These are phyloP conservation scores for Boletus mariae DNA, from an alignment of 1,284 basidiomycete species.

Conservation along the genomic window DNA sequence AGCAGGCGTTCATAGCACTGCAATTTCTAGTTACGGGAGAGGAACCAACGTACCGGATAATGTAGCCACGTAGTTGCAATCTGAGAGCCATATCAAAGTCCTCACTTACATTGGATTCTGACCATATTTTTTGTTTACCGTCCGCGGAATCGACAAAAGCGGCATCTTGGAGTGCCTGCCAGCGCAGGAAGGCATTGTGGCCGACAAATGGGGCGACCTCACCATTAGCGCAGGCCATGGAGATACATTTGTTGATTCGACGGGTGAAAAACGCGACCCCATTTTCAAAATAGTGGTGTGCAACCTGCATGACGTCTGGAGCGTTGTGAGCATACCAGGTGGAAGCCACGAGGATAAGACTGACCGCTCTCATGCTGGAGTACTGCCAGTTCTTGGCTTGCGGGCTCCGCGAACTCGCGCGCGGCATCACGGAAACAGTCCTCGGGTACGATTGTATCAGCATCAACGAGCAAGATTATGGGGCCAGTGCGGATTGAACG, in stretches of 20 bases:
- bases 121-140: slow-evolving; percentile 74
- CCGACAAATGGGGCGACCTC: slow-evolving; percentile 86
- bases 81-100: slow-evolving; percentile 85
- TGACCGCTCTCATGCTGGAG: slow-evolving; percentile 77
- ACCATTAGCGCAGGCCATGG: slow-evolving; percentile 72
- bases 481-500: slow-evolving; percentile 58
- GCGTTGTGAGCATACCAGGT: slow-evolving; percentile 7
- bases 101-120: slow-evolving; percentile 79
- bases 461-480: slow-evolving; percentile 70
- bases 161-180: slow-evolving; percentile 81
- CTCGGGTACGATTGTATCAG: slow-evolving; percentile 82
- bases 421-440: slow-evolving; percentile 86
- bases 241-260: slow-evolving; percentile 74
- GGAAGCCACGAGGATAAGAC: slow-evolving; percentile 13
- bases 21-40: slow-evolving; percentile 4
- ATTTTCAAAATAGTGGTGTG: slow-evolving; percentile 83
- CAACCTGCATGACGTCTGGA: slow-evolving; percentile 81
- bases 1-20: not conserved
- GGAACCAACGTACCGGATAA: slow-evolving; percentile 9
- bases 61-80: slow-evolving; percentile 39
- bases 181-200: slow-evolving; percentile 84
- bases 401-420: slow-evolving; percentile 70
- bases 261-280: slow-evolving; percentile 82
- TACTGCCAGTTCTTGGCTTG: slow-evolving; percentile 63
- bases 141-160: slow-evolving; percentile 60